Conservation (phyloP, 495 filamentous ascomycete species). For the Annulohypoxylon moriforme region DNA sequence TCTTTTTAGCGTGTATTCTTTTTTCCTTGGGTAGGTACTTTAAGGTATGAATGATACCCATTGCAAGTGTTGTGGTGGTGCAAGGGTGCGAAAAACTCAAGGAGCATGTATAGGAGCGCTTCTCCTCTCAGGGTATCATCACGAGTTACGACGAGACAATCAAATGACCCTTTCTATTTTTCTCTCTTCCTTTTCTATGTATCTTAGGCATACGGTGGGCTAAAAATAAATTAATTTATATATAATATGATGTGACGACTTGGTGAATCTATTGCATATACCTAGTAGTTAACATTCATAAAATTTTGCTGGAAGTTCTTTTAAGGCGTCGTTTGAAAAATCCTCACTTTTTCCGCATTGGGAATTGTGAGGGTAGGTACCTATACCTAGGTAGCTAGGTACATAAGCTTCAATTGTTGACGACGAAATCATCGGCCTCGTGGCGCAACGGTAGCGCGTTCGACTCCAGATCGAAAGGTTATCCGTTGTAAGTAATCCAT, state of each 20-base stretch:
- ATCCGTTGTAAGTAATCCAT: constrained; percentile 30
- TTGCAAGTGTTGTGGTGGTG: neutral
- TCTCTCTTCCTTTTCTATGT: neutral
- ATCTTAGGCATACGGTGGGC: neutral
- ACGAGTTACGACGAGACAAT: constrained; percentile 7
- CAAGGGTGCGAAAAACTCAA: neutral
- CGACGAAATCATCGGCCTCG: constrained; percentile 24
- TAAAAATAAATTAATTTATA: neutral
- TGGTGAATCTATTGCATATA: neutral
- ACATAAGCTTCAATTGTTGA: constrained; percentile 4
- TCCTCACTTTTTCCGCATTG: neutral
- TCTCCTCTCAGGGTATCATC: constrained; percentile 9
- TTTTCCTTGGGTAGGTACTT: neutral
- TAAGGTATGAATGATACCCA: neutral
- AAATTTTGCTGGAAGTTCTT: too few relatives aligned
- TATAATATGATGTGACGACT: neutral
- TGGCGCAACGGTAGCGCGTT: constrained; percentile 41
- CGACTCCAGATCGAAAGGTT: constrained; percentile 41
- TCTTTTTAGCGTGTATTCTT: neutral
- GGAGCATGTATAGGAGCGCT: neutral
- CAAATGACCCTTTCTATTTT: neutral
- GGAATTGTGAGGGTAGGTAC: too few relatives aligned
- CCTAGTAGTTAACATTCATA: too few relatives aligned
- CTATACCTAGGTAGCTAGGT: neutral
- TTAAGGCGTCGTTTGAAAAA: neutral